Evolutionary conservation across 345 rosid species (phyloP), one percentile per base, ranked within the genome.

Genomic region (Sisymbrium irio): DNA sequence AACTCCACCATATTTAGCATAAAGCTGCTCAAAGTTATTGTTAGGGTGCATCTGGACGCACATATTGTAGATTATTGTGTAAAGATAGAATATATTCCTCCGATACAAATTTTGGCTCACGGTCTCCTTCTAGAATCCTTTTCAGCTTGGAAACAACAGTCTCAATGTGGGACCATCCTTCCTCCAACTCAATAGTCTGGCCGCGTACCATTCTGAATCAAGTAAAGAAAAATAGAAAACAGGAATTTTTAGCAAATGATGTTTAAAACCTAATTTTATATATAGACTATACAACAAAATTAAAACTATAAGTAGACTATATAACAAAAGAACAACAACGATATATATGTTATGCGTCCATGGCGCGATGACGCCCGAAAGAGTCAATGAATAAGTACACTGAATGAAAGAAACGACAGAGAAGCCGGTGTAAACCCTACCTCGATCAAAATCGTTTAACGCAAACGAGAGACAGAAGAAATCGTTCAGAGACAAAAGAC

Each of bases 21-120:
- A 91, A 42, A 91, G 85, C 74, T 83, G 80, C 47, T 85, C 78
- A 13, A 90, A 86, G 74, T 81, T 86, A 55, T 86, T 83, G 62
- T 78, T 36, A 13, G 92, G 96, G 3, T 88, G 82, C 80, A 74
- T 84, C 79, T 87, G 96, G 6, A 79, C 70, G 58, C 98, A 93
- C 96, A 90, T 83, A n/a, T 81, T 72, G 77, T 89, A 83, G 18
- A 83, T 79, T 2, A 88, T 89, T 39, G 96, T 86, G 84, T 86
- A 91, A 49, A 86, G 84, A 81, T n/a, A 33, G 69, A 41, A 93
- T 84, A 60, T 89, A 78, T 17, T 82, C 78, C 22, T 77, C 82
- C 0, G 92, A 42, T 12, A 5, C 74, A 64, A 93, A 83, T 5
- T 73, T 15, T 25, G 85, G 75, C 76, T 83, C 89, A 0, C 62